Conservation (phyloP, 2,329 filamentous ascomycete species). For the Arachnomyces sp. region DNA sequence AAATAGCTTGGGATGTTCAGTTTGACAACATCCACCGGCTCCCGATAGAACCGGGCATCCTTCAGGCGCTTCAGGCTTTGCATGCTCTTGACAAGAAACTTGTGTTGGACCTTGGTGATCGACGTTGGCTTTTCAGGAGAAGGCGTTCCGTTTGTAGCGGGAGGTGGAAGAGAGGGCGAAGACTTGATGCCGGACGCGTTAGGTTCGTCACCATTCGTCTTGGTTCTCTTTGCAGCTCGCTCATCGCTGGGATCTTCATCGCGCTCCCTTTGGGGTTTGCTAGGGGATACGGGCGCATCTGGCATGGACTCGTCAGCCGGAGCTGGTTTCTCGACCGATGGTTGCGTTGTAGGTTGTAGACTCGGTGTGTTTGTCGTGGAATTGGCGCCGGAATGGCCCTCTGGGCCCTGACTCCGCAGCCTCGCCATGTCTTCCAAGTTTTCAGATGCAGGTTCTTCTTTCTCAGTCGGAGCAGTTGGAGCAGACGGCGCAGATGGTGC, state of each 20-base stretch:
- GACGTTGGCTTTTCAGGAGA: conserved; percentile 14
- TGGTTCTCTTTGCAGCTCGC: conserved; percentile 72
- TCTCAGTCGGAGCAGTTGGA: background rate
- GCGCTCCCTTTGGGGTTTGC: conserved; percentile 64
- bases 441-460: too few species aligned
- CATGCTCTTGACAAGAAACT: conserved; percentile 33
- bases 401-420: too few species aligned
- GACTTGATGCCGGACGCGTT: conserved; percentile 40
- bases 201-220: conserved; percentile 53
- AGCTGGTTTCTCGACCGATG: conserved; percentile 16
- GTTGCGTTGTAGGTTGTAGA: conserved; percentile 10
- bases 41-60: conserved; percentile 65
- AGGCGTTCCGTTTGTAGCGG: conserved; percentile 23
- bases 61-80: conserved; percentile 71
- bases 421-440: too few species aligned
- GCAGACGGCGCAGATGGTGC: background rate
- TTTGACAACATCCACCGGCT: conserved; percentile 69
- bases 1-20: conserved; percentile 70
- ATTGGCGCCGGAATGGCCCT: conserved; percentile 13
- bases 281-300: conserved; percentile 41
- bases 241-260: conserved; percentile 61
- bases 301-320: conserved; percentile 44
- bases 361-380: conserved; percentile 11
- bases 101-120: conserved; percentile 38
- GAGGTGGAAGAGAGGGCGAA: conserved; percentile 32